phyloP scores from a whole-genome alignment of 106 monocot species.

The Iris macrosiphon region DNA sequence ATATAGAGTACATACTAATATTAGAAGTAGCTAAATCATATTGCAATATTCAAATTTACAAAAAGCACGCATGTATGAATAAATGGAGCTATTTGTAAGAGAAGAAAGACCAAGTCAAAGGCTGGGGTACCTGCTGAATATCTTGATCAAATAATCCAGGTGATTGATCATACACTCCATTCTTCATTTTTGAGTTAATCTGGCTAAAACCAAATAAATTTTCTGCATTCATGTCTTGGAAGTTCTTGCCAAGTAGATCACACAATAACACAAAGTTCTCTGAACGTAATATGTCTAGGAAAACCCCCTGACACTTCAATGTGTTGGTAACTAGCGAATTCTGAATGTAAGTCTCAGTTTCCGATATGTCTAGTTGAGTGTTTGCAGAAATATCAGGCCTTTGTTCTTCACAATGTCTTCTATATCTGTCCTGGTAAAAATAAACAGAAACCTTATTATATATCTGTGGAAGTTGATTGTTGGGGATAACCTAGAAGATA shows the following conservation, averaged over 20 bases:
- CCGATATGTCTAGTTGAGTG: not conserved
- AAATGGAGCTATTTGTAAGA: too few relatives aligned
- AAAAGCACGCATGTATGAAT: not conserved
- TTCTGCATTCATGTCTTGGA: conserved; percentile 30
- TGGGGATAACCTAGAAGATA: not conserved
- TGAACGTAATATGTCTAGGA: conserved; percentile 58
- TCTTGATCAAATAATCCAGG: conserved; percentile 44
- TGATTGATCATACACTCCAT: conserved; percentile 44
- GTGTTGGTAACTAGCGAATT: conserved; percentile 25
- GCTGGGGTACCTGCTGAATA: conserved; percentile 52
- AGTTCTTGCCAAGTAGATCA: conserved; percentile 49
- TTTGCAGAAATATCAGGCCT: not conserved
- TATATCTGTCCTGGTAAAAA: conserved; percentile 25
- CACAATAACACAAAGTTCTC: conserved; percentile 64
- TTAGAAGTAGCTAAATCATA: not conserved
- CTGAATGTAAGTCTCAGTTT: conserved; percentile 10
- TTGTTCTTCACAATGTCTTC: conserved; percentile 4
- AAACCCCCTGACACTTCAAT: conserved; percentile 38
- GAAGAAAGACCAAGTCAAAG: not conserved
- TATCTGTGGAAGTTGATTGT: not conserved
- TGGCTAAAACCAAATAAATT: conserved; percentile 37
- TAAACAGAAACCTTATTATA: not conserved
- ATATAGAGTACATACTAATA: not conserved
- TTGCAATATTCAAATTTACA: not conserved
- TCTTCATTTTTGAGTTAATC: conserved; percentile 59